These are phyloP conservation scores for Candida boidinii DNA, from an alignment of 805 yeast genomes.

Conservation along the genomic window DNA sequence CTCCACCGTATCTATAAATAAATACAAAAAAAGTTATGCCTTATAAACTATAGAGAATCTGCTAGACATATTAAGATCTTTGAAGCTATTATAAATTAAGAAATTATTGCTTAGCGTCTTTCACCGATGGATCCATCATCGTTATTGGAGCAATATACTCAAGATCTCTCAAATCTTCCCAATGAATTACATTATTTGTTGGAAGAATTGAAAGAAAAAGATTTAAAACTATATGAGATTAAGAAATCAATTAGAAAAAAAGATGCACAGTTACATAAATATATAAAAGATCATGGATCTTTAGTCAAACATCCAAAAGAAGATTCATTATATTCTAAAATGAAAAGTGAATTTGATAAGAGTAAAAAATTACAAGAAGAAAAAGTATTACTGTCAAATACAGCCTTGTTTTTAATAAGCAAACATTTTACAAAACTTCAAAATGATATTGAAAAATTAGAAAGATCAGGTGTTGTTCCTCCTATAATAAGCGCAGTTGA, in stretches of 20 bases:
- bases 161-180: conserved; percentile 67
- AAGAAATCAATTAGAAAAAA: conserved; percentile 58
- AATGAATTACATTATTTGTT: conserved; percentile 75
- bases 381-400: conserved; percentile 71
- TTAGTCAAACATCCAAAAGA: conserved; percentile 78
- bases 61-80: too few species aligned
- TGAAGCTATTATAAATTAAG: too few species aligned
- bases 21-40: too few species aligned
- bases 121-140: conserved; percentile 98
- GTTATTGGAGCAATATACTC: conserved; percentile 59
- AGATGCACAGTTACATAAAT: conserved; percentile 77
- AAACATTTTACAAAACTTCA: conserved; percentile 70
- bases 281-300: conserved; percentile 77
- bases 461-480: conserved; percentile 73
- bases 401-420: conserved; percentile 69
- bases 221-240: conserved; percentile 54
- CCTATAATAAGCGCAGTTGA: conserved; percentile 26
- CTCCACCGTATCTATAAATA: too few species aligned
- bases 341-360: conserved; percentile 56
- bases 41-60: too few species aligned
- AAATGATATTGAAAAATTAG: conserved; percentile 65
- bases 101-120: too few species aligned
- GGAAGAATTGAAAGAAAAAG: conserved; percentile 70
- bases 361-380: conserved; percentile 63
- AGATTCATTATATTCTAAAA: conserved; percentile 50